phyloP scores from a whole-genome alignment of 805 yeast species.

The Yarrowia sp. region DNA sequence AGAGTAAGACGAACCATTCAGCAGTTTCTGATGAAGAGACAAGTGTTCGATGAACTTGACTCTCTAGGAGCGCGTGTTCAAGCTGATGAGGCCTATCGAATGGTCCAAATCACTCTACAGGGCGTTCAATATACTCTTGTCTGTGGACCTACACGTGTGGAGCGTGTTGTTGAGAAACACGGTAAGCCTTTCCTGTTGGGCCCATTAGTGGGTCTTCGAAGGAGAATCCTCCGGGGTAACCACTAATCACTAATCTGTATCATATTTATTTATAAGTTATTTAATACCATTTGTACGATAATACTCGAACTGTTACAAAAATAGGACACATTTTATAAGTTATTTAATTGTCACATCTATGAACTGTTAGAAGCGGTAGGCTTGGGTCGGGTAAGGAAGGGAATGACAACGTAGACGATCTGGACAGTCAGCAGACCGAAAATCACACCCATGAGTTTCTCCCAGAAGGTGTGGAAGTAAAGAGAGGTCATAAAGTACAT shows the following conservation, averaged over 20 bases:
- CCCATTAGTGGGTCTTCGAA: not conserved
- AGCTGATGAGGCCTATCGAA: conserved; percentile 7
- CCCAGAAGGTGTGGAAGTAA: conserved; percentile 78
- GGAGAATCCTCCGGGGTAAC: not conserved
- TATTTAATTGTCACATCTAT: not conserved
- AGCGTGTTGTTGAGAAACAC: conserved; percentile 3
- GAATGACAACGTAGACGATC: conserved; percentile 44
- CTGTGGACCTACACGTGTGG: not conserved
- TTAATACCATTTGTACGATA: too few species aligned
- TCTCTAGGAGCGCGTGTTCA: not conserved
- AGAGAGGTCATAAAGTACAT: conserved; percentile 82
- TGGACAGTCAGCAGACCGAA: conserved; percentile 57
- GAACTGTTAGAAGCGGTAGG: not conserved
- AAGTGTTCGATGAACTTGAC: not conserved
- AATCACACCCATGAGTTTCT: conserved; percentile 67
- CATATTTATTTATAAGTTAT: too few species aligned
- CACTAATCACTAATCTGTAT: not conserved
- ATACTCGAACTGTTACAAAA: too few species aligned
- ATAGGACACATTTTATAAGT: conserved; percentile 19
- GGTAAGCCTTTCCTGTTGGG: not conserved
- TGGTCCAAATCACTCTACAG: not conserved
- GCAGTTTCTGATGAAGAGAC: not conserved
- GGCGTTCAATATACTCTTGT: not conserved
- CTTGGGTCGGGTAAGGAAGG: conserved; percentile 24
- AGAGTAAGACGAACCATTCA: not conserved